These are phyloP conservation scores for Psilocybe mexicana DNA, from an alignment of 1,284 basidiomycete genomes.

Conservation along the genomic window DNA sequence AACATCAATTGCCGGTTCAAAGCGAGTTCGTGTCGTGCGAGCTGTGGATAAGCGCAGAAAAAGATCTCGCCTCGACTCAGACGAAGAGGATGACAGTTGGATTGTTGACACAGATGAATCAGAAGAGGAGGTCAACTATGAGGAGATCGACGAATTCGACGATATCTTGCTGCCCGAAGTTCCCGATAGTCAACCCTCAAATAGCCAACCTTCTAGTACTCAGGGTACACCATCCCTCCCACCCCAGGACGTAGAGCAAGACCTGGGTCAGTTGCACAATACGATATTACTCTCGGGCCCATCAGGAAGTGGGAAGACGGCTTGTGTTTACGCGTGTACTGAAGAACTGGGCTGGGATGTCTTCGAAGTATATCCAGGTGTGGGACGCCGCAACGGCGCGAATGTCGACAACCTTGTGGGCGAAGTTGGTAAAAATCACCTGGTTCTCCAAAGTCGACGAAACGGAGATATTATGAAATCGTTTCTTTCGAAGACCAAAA, in stretches of 20 bases:
- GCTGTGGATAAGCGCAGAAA: constrained; percentile 50
- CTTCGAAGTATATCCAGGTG: constrained; percentile 97
- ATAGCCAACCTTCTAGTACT: constrained; percentile 22
- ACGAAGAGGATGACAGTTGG: constrained; percentile 53
- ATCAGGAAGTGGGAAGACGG: constrained; percentile 88
- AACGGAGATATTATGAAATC: constrained; percentile 20
- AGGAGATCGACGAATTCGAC: constrained; percentile 29
- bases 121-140: constrained; percentile 35
- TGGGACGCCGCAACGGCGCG: constrained; percentile 81
- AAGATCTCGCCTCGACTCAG: constrained; percentile 48
- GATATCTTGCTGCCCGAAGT: constrained; percentile 17
- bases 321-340: constrained; percentile 91
- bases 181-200: constrained; percentile 14
- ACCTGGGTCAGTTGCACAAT: constrained; percentile 67
- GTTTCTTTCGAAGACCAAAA: constrained; percentile 18
- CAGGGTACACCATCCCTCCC: constrained; percentile 7
- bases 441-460: constrained; percentile 45
- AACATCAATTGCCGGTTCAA: constrained; percentile 37
- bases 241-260: constrained; percentile 25
- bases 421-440: constrained; percentile 91
- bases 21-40: constrained; percentile 53
- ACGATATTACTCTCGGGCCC: constrained; percentile 86
- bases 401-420: constrained; percentile 85
- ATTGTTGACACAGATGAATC: constrained; percentile 47
- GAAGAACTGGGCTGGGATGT: constrained; percentile 94